Base-by-base conservation (phyloP, 306 rosid species). In the Mimosa pudica region DNA sequence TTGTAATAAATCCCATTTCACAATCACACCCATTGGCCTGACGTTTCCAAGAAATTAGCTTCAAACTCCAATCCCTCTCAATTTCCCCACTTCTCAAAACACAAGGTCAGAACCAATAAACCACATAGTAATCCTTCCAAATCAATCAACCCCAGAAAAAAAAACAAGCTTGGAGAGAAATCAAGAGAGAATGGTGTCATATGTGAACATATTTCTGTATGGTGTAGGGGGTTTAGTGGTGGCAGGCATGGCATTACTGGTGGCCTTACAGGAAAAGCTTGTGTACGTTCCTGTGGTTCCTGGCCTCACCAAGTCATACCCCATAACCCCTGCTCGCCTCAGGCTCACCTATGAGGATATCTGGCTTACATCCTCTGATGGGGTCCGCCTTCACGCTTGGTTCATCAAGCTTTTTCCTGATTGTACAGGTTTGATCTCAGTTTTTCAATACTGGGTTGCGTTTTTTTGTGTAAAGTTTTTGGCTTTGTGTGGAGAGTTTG, bases 321-420 rank as follows among this genome's bases (percentile, higher is more conserved):
- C 93, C 44, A 80, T 91, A 61, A 93, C 82, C 4, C 99, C 99
- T 2, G 85, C 96, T 45, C 94, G 99, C 9, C 92, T 96, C 82
- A 82, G 97, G 0, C 97, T 96, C 82, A 0, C 82, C 67, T 93
- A 91, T 82, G 98, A 96, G 75, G 98, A 96, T 58, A 70, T 96
- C 61, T 93, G 98, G 98, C 94, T 96, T 80, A 85, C 82, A 48
- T 92, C 99, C 74, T 84, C 94, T 49, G 99, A 96, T 64, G 99
- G 99, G 51, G 91, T 96, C 61, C 92, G 92, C 20, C 99, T 96
- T 48, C 99, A 96, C 71, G 89, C 98, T 47, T 96, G 99, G 99
- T 96, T 96, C 89, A 91, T 96, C 91, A 96, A 90, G 78, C 97
- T 96, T 90, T 81, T 93, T 80, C 98, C 99, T 38, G 70, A 89